Base-by-base conservation (phyloP, 2,329 filamentous ascomycete species). In the Pleomassaria siparia region DNA sequence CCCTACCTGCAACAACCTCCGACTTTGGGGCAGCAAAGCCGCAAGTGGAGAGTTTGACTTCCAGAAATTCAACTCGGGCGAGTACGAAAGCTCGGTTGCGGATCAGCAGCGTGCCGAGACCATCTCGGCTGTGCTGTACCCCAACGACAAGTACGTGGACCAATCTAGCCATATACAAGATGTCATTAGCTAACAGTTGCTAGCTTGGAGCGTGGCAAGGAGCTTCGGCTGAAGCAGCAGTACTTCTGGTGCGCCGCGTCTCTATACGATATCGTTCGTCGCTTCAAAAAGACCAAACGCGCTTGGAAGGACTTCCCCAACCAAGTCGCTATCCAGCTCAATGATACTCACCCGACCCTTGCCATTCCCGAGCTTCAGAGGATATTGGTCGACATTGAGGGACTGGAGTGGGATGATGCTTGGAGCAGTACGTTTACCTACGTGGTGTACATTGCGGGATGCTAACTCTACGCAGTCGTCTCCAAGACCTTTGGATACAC, bases 241-340 rank as follows among this genome's bases (percentile, higher is more conserved):
- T 99, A 99, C 80, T 99, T 99, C 77, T 99, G 94, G 94, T 95
- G 96, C 66, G 91, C 94, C 43, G 94, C 94, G 13, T 99, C 94
- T 13, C 81, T 99, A 3, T 90, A 90, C 67, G 94, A 99, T 64
- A 99, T 99, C 67, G 88, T 99, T 50, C 88, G 94, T 49, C 86
- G 94, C 49, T 99, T 97, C 84, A 99, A 97, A 80, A 99, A 97
- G 82, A 85, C 90, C 15, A 91, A 89, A 77, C 86, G 92, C 54
- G 77, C 87, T 7, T 99, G 94, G 94, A 86, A 76, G 57, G 88
- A 95, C 64, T 99, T 99, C 74, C 81, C 92, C 36, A 92, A 95
- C 41, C 91, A 96, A 70, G 87, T 97, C 50, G 94, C 94, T 33
- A 97, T 99, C 58, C 94, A 99, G 74, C 84, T 99, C 53, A 99